Conservation (phyloP, 352 stramenopile genomes). For the Blastocystis sp. region DNA sequence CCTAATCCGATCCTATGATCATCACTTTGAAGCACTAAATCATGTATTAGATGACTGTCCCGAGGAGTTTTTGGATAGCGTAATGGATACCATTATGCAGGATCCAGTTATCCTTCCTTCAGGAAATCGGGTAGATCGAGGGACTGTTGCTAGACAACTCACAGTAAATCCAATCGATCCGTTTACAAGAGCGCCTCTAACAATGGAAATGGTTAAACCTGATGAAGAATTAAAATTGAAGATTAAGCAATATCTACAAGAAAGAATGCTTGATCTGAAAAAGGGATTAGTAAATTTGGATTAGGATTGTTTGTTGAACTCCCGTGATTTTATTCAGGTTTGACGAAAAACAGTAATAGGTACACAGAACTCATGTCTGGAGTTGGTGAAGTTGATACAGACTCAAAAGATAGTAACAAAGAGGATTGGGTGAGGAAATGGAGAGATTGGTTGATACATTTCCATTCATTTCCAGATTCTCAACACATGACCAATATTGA, state of each 20-base stretch:
- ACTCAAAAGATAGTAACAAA: too few species aligned
- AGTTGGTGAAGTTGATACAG: too few species aligned
- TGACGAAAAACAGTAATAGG: too few species aligned
- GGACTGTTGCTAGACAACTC: background rate
- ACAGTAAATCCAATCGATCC: conserved; percentile 17
- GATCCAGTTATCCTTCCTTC: conserved; percentile 44
- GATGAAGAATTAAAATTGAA: conserved; percentile 30
- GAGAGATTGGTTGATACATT: too few species aligned
- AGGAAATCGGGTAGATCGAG: conserved; percentile 9
- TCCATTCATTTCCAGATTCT: too few species aligned
- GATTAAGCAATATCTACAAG: conserved; percentile 31
- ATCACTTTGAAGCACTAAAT: conserved; percentile 16
- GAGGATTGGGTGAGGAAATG: too few species aligned
- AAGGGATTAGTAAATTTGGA: background rate
- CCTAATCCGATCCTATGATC: background rate
- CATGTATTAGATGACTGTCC: background rate
- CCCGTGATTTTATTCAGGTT: background rate
- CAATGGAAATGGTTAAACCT: conserved; percentile 42
- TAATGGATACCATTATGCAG: conserved; percentile 56
- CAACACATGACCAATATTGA: too few species aligned
- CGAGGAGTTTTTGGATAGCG: conserved; percentile 10
- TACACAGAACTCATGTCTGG: too few species aligned
- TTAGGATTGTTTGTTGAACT: background rate
- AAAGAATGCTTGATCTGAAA: conserved; percentile 5
- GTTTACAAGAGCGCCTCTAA: background rate